phyloP scores from a whole-genome alignment of 768 basidiomycete species.

The Roridomyces roridus region DNA sequence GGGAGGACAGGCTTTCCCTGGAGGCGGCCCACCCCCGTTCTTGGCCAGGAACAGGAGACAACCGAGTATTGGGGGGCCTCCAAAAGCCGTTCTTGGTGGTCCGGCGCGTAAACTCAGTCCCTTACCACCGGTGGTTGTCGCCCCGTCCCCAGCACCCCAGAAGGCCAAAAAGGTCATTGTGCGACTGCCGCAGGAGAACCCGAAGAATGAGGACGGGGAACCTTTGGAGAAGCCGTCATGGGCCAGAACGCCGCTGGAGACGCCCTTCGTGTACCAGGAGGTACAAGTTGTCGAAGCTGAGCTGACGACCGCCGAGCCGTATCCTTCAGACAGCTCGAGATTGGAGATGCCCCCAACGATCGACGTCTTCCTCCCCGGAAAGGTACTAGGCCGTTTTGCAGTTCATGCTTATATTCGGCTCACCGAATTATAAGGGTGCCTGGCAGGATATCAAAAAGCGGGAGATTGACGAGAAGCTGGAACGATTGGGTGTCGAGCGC shows the following conservation, averaged over 20 bases:
- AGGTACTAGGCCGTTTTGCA: slow-evolving; percentile 50
- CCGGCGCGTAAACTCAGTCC: slow-evolving; percentile 80
- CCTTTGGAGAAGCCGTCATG: slow-evolving; percentile 55
- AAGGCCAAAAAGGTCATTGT: slow-evolving; percentile 75
- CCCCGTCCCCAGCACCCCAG: slow-evolving; percentile 34
- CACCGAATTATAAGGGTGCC: slow-evolving; percentile 52
- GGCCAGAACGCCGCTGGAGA: slow-evolving; percentile 64
- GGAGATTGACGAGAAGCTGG: slow-evolving; percentile 82
- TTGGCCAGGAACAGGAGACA: slow-evolving; percentile 69
- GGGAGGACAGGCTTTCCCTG: slow-evolving; percentile 45
- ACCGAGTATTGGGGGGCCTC: slow-evolving; percentile 85
- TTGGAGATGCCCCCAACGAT: slow-evolving; percentile 65
- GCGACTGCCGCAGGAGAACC: slow-evolving; percentile 77
- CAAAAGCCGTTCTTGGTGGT: slow-evolving; percentile 84
- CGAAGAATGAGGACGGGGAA: slow-evolving; percentile 45
- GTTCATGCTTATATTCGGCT: slow-evolving; percentile 4
- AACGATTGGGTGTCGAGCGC: slow-evolving; percentile 80
- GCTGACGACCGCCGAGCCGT: slow-evolving; percentile 55
- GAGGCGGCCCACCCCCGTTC: slow-evolving; percentile 53
- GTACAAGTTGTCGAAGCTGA: slow-evolving; percentile 33
- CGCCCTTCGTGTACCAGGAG: slow-evolving; percentile 32
- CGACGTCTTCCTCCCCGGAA: slow-evolving; percentile 85
- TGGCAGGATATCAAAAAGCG: slow-evolving; percentile 78
- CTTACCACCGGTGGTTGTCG: slow-evolving; percentile 44
- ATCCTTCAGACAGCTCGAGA: slow-evolving; percentile 72